Conservation (phyloP, 164 flowering plant genomes). For the Vitis rupestris region DNA sequence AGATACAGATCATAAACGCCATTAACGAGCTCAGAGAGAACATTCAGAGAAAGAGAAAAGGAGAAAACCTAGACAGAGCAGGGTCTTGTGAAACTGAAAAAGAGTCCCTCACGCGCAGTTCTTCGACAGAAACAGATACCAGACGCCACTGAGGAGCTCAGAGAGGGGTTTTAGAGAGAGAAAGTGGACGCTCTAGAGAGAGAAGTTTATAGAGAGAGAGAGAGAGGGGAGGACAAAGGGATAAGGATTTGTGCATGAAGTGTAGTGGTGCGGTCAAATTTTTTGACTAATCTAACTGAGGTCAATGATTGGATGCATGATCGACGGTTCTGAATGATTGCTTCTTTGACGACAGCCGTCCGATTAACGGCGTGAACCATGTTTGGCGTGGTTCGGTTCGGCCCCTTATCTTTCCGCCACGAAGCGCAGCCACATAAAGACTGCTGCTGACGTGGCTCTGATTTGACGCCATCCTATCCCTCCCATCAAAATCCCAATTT, state of each 20-base stretch:
- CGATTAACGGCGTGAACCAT: background rate
- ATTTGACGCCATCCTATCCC: background rate
- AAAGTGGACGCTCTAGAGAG: background rate
- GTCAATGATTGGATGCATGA: background rate
- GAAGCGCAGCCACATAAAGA: background rate
- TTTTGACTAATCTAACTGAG: background rate
- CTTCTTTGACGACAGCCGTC: background rate
- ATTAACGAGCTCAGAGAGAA: too few relatives aligned
- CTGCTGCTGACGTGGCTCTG: background rate
- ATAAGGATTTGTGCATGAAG: background rate
- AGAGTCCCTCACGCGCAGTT: too few relatives aligned
- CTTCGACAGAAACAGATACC: too few relatives aligned
- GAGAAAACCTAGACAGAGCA: too few relatives aligned
- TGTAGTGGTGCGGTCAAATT: background rate
- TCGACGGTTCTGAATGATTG: background rate
- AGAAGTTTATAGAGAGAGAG: constrained; percentile 1
- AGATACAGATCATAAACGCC: too few relatives aligned
- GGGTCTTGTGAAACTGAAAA: too few relatives aligned
- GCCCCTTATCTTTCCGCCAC: background rate
- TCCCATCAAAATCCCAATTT: too few relatives aligned
- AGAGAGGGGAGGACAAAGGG: background rate
- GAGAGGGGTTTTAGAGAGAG: too few relatives aligned
- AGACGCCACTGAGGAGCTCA: too few relatives aligned
- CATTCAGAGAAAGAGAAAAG: too few relatives aligned
- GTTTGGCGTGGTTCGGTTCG: background rate